Percentiles rank a stretch among this genome's conserved stretches.
Conservation (phyloP, 1,139 yeast species). For the Hemisphaericaspora xylofermentans region DNA sequence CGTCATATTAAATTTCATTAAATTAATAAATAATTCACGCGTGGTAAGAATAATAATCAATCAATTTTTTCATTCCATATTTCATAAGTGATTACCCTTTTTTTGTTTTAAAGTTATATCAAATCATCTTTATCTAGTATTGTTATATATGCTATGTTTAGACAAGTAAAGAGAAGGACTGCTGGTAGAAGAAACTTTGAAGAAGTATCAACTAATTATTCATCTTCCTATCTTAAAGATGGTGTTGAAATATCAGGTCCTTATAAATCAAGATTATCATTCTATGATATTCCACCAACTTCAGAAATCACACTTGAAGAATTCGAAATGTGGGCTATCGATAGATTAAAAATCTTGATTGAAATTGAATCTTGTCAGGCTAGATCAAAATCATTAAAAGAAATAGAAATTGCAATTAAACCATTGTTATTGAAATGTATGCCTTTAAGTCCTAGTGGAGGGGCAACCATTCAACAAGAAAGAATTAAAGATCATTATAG, state of each 20-base stretch:
- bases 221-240: background rate
- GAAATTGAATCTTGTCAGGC: conserved; percentile 79
- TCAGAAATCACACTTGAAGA: conserved; percentile 88
- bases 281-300: conserved; percentile 74
- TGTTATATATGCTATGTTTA: too few species aligned
- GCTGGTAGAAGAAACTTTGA: conserved; percentile 75
- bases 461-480: conserved; percentile 45
- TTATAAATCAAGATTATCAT: conserved; percentile 46
- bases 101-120: too few species aligned
- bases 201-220: conserved; percentile 17
- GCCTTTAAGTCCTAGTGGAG: conserved; percentile 50
- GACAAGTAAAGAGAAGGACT: conserved; percentile 73
- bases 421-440: conserved; percentile 64
- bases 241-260: conserved; percentile 10
- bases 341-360: conserved; percentile 75
- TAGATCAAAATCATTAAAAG: conserved; percentile 63
- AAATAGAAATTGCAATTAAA: conserved; percentile 61
- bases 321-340: conserved; percentile 95
- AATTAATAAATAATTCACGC: too few species aligned
- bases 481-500: conserved; percentile 89
- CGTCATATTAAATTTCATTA: too few species aligned
- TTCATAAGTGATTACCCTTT: too few species aligned
- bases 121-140: too few species aligned
- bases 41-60: too few species aligned
- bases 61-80: too few species aligned